phyloP scores from a whole-genome alignment of 495 filamentous ascomycete species.

The Aspergillus wentii region DNA sequence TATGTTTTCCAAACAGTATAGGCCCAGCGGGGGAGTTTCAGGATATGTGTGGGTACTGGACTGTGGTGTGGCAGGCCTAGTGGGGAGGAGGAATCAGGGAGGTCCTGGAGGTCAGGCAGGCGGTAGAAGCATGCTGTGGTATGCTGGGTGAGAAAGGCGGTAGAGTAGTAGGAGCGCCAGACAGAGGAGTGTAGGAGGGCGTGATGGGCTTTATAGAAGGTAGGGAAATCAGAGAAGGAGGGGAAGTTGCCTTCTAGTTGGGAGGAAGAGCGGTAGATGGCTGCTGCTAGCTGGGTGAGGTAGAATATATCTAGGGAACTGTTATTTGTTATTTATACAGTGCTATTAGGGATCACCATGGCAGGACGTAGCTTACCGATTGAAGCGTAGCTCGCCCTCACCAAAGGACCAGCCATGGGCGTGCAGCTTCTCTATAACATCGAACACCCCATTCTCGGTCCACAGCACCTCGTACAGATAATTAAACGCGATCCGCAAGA shows the following conservation, averaged over 20 bases:
- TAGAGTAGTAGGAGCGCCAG: slow-evolving; percentile 20
- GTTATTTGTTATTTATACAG: slow-evolving; percentile 14
- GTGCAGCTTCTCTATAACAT: slow-evolving; percentile 19
- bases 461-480: slow-evolving; percentile 17
- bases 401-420: slow-evolving; percentile 16
- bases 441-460: slow-evolving; percentile 12
- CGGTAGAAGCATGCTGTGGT: slow-evolving; percentile 20
- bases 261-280: slow-evolving; percentile 16
- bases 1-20: slow-evolving; percentile 11
- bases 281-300: slow-evolving; percentile 20
- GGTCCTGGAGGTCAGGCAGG: slow-evolving; percentile 20
- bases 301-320: slow-evolving; percentile 21
- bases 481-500: slow-evolving; percentile 17
- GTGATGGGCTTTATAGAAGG: slow-evolving; percentile 4
- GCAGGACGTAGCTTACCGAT: slow-evolving; percentile 14
- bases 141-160: slow-evolving; percentile 12
- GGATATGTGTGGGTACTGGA: slow-evolving; percentile 10
- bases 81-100: slow-evolving; percentile 15
- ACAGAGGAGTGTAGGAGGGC: slow-evolving; percentile 12
- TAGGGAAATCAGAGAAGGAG: background rate
- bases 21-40: slow-evolving; percentile 18
- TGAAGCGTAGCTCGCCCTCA: slow-evolving; percentile 17
- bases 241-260: slow-evolving; percentile 17
- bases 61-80: slow-evolving; percentile 10
- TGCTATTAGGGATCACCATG: no score